phyloP scores from a whole-genome alignment of 139 green algal species.

The Gonium pectorale region DNA sequence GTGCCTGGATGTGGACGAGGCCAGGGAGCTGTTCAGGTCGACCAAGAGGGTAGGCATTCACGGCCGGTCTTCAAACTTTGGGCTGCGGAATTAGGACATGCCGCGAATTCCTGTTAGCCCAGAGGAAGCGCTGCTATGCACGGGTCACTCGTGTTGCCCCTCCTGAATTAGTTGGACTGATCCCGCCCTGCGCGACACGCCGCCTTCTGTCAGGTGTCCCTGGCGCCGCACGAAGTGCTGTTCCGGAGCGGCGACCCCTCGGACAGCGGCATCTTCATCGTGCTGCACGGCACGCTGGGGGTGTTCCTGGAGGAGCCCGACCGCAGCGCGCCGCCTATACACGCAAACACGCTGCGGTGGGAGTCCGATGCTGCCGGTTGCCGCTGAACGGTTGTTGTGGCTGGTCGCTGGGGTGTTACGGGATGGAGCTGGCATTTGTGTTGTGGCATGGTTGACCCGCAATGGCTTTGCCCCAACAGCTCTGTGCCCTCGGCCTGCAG shows the following conservation, averaged over 20 bases:
- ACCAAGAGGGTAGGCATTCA: slow-evolving; percentile 55
- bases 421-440: too few species aligned
- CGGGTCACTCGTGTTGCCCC: too few species aligned
- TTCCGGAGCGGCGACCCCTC: slow-evolving; percentile 73
- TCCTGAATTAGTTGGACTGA: too few species aligned
- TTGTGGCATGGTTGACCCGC: too few species aligned
- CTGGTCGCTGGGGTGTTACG: too few species aligned
- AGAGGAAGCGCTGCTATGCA: too few species aligned
- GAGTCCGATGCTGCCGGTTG: not conserved
- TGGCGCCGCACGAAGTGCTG: slow-evolving; percentile 71
- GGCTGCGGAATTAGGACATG: too few species aligned
- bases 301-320: slow-evolving; percentile 71
- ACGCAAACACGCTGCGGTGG: slow-evolving; percentile 77
- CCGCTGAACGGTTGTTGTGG: not conserved
- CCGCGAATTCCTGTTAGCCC: too few species aligned
- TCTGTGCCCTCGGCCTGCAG: too few species aligned
- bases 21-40: slow-evolving; percentile 72
- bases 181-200: too few species aligned
- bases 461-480: too few species aligned
- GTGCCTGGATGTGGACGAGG: slow-evolving; percentile 82
- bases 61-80: too few species aligned
- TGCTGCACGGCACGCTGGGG: slow-evolving; percentile 78
- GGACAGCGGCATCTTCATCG: slow-evolving; percentile 82
- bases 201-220: slow-evolving; percentile 59
- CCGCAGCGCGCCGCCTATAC: slow-evolving; percentile 48